phyloP scores from a whole-genome alignment of 2,329 filamentous ascomycete species.

The Nemania abortiva region DNA sequence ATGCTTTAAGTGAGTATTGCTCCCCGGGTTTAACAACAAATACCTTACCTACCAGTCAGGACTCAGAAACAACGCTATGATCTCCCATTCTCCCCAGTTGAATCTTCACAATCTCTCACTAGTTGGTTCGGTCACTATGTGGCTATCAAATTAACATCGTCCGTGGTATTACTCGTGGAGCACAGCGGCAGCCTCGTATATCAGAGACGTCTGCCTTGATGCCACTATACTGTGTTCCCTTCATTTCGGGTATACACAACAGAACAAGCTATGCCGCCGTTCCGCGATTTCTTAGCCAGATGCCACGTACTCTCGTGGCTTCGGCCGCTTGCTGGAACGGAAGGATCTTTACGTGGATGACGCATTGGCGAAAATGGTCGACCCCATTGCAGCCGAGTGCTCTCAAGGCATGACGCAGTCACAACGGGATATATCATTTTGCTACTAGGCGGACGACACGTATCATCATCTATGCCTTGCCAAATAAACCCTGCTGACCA shows the following conservation, averaged over 20 bases:
- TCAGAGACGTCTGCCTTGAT: neutral
- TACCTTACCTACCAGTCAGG: neutral
- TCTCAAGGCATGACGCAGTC: neutral
- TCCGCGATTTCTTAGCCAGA: conserved; percentile 9
- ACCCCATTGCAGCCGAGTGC: neutral
- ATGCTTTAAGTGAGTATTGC: conserved; percentile 17
- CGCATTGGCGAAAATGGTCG: neutral
- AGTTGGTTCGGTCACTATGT: neutral
- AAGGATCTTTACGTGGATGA: neutral
- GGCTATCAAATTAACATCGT: neutral
- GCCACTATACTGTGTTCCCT: neutral
- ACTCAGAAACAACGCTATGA: neutral
- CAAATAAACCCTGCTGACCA: conserved; percentile 23
- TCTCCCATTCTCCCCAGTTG: neutral
- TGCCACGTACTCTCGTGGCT: neutral
- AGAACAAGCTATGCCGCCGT: conserved; percentile 19
- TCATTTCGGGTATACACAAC: neutral
- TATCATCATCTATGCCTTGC: conserved; percentile 8
- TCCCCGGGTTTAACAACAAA: neutral
- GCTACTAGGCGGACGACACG: conserved; percentile 10
- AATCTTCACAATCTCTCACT: conserved; percentile 13
- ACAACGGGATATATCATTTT: conserved; percentile 3
- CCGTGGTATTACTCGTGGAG: neutral
- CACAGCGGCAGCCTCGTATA: neutral
- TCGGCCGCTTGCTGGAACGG: neutral